Evolutionary conservation across 306 rosid genomes (phyloP), one percentile per base, ranked within the genome.

Genomic region (Lupinus albus): DNA sequence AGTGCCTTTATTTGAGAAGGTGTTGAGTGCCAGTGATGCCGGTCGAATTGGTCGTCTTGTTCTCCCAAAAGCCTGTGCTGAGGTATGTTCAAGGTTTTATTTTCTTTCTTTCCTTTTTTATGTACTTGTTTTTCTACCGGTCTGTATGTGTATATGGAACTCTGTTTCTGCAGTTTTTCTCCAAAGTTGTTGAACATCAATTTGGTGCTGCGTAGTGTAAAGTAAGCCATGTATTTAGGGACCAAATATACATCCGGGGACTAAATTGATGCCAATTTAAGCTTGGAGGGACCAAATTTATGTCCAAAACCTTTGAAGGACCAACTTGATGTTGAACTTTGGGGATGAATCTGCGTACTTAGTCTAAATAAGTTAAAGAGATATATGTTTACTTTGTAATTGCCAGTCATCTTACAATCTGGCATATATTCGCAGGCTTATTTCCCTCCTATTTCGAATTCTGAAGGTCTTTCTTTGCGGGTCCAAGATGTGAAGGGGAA

Each of bases 31-130:
- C 14, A 93, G 99, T 71, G 99, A 93, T 82, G 99, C 99, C 11
- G 96, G 97, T 72, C 91, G 30, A 25, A 25, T 25, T 25, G 30
- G 30, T 25, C 99, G 99, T 45, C 82, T 93, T 71, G 99, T 93
- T 86, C 97, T 93, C 73, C 99, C 97, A 15, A 93, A 93, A 85
- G 97, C 99, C 16, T 93, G 99, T 76, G 99, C 99, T 44, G 99
- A 93, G 89, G 99, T 93, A 88, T 71, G 74, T 67, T 41, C 68
- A 57, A 46, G 64, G 21, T 56, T 61, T 58, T 38, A 13, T 32
- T 60, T 73, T 67, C 25, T 64, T 39, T 25, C 1, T 11, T 72
- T 51, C 13, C 36, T 72, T 76, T 45, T 53, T 21, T 21, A 20
- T 20, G 25, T 2, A 20, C 25, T 20, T 20, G 25, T 57, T 49